phyloP scores from a whole-genome alignment of 2,329 filamentous ascomycete species.

The Penicillium sp. region DNA sequence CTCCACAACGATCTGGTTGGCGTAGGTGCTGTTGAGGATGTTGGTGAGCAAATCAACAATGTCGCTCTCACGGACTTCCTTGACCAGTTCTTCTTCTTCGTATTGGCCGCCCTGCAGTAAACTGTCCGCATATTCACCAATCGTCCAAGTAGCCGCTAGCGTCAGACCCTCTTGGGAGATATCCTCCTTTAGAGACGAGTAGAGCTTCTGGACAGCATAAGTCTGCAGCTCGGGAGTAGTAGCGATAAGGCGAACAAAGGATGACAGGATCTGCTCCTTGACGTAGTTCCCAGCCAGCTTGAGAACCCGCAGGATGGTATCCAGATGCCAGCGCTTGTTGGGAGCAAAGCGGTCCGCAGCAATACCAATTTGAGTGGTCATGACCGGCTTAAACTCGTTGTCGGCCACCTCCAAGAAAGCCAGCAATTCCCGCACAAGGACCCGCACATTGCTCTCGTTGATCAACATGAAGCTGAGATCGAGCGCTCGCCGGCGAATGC shows the following conservation, averaged over 20 bases:
- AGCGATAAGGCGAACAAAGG: slow-evolving; percentile 92
- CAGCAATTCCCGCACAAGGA: slow-evolving; percentile 87
- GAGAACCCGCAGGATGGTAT: slow-evolving; percentile 93
- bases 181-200: slow-evolving; percentile 86
- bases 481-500: slow-evolving; percentile 90
- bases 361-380: slow-evolving; percentile 97
- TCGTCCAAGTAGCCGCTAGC: slow-evolving; percentile 92
- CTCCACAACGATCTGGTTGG: slow-evolving; percentile 85
- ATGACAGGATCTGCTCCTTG: slow-evolving; percentile 96
- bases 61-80: slow-evolving; percentile 81
- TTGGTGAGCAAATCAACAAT: slow-evolving; percentile 89
- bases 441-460: slow-evolving; percentile 92
- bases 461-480: slow-evolving; percentile 98
- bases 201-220: slow-evolving; percentile 94
- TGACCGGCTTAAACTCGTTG: slow-evolving; percentile 97
- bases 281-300: slow-evolving; percentile 95
- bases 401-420: slow-evolving; percentile 97
- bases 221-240: slow-evolving; percentile 94
- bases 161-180: slow-evolving; percentile 97
- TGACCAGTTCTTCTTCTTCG: slow-evolving; percentile 88
- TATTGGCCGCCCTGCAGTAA: slow-evolving; percentile 88
- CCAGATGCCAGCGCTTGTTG: slow-evolving; percentile 97
- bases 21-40: slow-evolving; percentile 93
- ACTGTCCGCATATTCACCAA: slow-evolving; percentile 93
- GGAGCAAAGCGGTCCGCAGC: slow-evolving; percentile 94